Percentiles rank a stretch among this genome's conserved stretches.
Conservation (phyloP, 108 stramenopile species). For the Chaetoceros muelleri region DNA sequence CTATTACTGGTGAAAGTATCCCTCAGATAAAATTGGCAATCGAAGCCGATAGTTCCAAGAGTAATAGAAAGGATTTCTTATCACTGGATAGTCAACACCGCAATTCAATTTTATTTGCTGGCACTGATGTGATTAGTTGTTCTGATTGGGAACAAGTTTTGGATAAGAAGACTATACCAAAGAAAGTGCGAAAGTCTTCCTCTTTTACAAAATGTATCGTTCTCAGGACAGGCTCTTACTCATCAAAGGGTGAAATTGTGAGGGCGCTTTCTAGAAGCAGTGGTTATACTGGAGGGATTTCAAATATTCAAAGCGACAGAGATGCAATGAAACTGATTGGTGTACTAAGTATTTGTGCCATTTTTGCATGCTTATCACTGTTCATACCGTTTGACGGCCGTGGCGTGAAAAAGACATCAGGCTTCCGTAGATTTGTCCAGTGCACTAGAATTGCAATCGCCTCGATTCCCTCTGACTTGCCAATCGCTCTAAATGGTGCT, state of each 20-base stretch:
- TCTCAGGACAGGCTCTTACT: conserved; percentile 80
- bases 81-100: conserved; percentile 35
- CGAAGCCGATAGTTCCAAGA: conserved; percentile 2
- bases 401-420: conserved; percentile 12
- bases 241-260: conserved; percentile 75
- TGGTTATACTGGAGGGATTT: conserved; percentile 30
- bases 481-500: conserved; percentile 24
- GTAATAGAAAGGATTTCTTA: neutral
- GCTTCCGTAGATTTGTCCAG: conserved; percentile 41
- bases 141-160: conserved; percentile 4
- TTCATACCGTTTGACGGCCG: conserved; percentile 10
- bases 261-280: conserved; percentile 28
- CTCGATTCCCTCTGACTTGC: conserved; percentile 52
- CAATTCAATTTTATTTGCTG: conserved; percentile 54
- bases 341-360: conserved; percentile 26
- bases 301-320: conserved; percentile 25
- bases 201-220: conserved; percentile 16
- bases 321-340: conserved; percentile 41
- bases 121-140: conserved; percentile 39
- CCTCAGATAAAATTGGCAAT: conserved; percentile 81
- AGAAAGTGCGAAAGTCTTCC: neutral
- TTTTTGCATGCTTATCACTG: conserved; percentile 27
- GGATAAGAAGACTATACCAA: neutral
- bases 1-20: conserved; percentile 78
- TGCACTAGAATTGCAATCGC: conserved; percentile 44